These are phyloP conservation scores for Radiomyces spectabilis DNA, from an alignment of 192 early-diverging fungal species.

Conservation along the genomic window DNA sequence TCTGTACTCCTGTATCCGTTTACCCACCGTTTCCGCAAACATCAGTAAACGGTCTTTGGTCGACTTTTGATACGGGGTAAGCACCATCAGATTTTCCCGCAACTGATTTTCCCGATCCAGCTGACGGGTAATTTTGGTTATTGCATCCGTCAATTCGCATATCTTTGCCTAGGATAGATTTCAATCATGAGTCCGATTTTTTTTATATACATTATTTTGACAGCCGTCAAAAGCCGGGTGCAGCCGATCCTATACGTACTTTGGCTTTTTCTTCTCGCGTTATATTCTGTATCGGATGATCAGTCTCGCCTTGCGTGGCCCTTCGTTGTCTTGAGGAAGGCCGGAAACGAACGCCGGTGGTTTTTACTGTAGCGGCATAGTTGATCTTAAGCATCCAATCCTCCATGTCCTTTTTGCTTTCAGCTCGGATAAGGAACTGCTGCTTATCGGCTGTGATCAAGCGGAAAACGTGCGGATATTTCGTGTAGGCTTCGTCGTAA, in stretches of 20 bases:
- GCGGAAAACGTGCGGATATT: constrained; percentile 78
- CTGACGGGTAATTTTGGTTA: constrained; percentile 38
- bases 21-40: constrained; percentile 47
- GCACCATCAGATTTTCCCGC: constrained; percentile 54
- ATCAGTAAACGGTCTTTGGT: constrained; percentile 56
- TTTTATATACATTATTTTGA: no score
- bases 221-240: no score
- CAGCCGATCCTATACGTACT: neutral
- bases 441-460: constrained; percentile 61
- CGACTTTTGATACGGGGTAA: constrained; percentile 54
- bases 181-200: neutral
- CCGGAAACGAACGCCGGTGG: constrained; percentile 35
- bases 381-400: constrained; percentile 80
- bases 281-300: neutral
- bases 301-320: no score
- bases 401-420: constrained; percentile 60
- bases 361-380: constrained; percentile 71
- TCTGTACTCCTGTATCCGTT: constrained; percentile 46
- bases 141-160: constrained; percentile 15
- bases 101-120: constrained; percentile 52
- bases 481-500: constrained; percentile 60
- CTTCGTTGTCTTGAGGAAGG: neutral
- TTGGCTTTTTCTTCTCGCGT: constrained; percentile 12
- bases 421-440: constrained; percentile 64
- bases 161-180: neutral